phyloP scores from a whole-genome alignment of 441 rosid genomes.

The Erodium texanum region DNA sequence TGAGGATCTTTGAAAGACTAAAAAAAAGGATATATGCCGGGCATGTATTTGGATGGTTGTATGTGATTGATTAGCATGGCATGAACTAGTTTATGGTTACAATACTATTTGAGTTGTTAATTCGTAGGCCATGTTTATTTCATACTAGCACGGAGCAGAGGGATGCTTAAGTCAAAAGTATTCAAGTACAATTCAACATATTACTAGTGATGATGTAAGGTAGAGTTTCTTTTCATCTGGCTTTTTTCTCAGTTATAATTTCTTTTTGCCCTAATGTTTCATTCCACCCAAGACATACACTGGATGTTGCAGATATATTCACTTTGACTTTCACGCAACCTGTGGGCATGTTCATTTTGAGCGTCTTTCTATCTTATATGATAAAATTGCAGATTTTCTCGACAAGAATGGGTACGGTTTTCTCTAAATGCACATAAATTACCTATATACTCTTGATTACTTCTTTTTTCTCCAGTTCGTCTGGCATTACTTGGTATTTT shows the following conservation, averaged over 20 bases:
- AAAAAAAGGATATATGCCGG: background rate
- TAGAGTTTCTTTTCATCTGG: constrained; percentile 31
- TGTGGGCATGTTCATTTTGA: constrained; percentile 98
- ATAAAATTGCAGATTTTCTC: constrained; percentile 76
- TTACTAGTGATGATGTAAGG: constrained; percentile 80
- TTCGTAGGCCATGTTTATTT: constrained; percentile 19
- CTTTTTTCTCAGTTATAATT: constrained; percentile 13
- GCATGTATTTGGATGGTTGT: background rate
- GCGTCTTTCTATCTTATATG: constrained; percentile 86
- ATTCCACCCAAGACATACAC: constrained; percentile 10
- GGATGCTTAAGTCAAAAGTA: constrained; percentile 76
- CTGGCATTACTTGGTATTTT: background rate
- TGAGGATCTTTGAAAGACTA: background rate
- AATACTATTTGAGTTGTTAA: constrained; percentile 12
- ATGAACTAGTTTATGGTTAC: background rate
- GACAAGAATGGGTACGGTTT: constrained; percentile 70
- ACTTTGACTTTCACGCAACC: constrained; percentile 81
- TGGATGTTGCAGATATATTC: constrained; percentile 65
- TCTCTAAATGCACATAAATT: background rate
- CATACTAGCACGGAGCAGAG: constrained; percentile 85
- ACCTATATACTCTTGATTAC: no score
- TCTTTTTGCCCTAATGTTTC: constrained; percentile 8
- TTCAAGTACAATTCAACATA: constrained; percentile 56
- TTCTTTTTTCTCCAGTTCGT: constrained; percentile 11
- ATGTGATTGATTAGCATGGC: background rate